Conservation (phyloP, 2,329 filamentous ascomycete genomes). For the Paracoccidioides brasiliensis region DNA sequence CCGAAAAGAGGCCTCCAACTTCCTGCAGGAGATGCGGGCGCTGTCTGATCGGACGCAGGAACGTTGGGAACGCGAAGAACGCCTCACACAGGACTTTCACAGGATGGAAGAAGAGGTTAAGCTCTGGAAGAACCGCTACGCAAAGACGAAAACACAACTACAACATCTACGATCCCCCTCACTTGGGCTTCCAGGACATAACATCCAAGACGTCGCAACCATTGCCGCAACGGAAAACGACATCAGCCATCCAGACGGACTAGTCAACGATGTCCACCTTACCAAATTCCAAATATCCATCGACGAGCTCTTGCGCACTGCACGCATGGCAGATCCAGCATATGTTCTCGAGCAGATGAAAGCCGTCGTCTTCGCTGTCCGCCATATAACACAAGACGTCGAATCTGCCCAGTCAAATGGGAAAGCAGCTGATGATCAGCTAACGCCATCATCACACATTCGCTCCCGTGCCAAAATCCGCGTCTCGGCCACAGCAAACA, state of each 20-base stretch:
- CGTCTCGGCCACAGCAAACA: slow-evolving; percentile 88
- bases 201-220: slow-evolving; percentile 26
- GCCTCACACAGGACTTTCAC: slow-evolving; percentile 60
- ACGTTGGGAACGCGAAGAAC: slow-evolving; percentile 69
- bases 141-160: slow-evolving; percentile 74
- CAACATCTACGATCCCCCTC: slow-evolving; percentile 70
- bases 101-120: slow-evolving; percentile 70
- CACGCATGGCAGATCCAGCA: slow-evolving; percentile 59
- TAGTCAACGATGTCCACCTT: slow-evolving; percentile 83
- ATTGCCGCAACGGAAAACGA: slow-evolving; percentile 54
- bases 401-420: slow-evolving; percentile 39
- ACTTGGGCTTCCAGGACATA: slow-evolving; percentile 47
- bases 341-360: slow-evolving; percentile 79
- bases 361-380: slow-evolving; percentile 65
- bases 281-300: slow-evolving; percentile 92
- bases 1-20: slow-evolving; percentile 66
- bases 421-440: slow-evolving; percentile 40
- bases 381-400: slow-evolving; percentile 73
- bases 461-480: slow-evolving; percentile 61
- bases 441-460: slow-evolving; percentile 34
- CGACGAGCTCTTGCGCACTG: slow-evolving; percentile 72
- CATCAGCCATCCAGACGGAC: slow-evolving; percentile 57
- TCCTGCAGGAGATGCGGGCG: slow-evolving; percentile 76
- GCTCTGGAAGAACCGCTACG: slow-evolving; percentile 83
- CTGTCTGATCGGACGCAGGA: slow-evolving; percentile 69